phyloP scores from a whole-genome alignment of 139 green algal genomes.

The Micromonas pusilla region DNA sequence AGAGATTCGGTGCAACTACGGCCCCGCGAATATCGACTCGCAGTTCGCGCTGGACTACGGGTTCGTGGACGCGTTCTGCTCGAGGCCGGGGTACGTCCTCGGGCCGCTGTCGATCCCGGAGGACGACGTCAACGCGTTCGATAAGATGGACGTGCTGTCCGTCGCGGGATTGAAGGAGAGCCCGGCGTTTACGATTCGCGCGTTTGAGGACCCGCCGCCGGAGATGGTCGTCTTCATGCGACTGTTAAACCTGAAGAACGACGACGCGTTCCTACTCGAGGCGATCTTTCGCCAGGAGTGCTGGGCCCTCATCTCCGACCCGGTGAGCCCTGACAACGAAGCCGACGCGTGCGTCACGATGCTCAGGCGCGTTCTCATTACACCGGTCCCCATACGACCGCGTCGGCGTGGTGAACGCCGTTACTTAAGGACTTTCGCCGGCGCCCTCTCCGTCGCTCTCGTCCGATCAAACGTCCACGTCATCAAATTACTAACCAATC shows the following conservation, averaged over 20 bases:
- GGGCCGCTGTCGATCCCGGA: constrained; percentile 1
- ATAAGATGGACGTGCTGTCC: constrained; percentile 15
- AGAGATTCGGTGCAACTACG: constrained; percentile 13
- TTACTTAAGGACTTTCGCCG: too few relatives aligned
- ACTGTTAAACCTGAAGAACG: constrained; percentile 5
- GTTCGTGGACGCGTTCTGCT: background rate
- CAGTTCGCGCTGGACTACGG: constrained; percentile 14
- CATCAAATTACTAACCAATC: too few relatives aligned
- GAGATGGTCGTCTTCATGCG: constrained; percentile 6
- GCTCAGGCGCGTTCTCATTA: too few relatives aligned
- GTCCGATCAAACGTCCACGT: too few relatives aligned
- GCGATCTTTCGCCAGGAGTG: constrained; percentile 13
- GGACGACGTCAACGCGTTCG: background rate
- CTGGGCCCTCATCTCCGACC: constrained; percentile 18
- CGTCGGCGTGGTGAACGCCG: too few relatives aligned
- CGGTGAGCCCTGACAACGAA: constrained; percentile 7
- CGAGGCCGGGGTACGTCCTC: background rate
- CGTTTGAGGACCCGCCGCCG: constrained; percentile 14
- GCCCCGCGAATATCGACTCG: background rate
- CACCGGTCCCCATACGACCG: too few relatives aligned
- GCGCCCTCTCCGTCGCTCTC: too few relatives aligned
- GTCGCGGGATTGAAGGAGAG: background rate
- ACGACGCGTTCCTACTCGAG: constrained; percentile 20
- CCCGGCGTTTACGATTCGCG: background rate
- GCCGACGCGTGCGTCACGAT: constrained; percentile 14